These are phyloP conservation scores for Candida chilensis DNA, from an alignment of 805 yeast species.

Conservation along the genomic window DNA sequence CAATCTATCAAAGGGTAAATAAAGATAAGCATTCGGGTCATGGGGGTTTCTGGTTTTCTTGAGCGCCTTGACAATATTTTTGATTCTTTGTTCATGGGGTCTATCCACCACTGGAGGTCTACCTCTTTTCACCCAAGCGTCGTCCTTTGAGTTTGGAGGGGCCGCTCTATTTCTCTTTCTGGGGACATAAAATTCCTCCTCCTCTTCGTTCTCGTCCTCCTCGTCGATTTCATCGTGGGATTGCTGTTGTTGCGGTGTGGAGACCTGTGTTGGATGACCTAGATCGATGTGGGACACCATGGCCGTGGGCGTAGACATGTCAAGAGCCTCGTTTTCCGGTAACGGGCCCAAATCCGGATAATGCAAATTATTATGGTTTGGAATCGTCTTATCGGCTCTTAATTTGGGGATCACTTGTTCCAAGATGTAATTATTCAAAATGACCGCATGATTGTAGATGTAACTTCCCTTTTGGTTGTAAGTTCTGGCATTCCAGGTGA, in stretches of 20 bases:
- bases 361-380: conserved; percentile 21
- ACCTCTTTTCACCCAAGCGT: conserved; percentile 63
- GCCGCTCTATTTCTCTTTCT: conserved; percentile 5
- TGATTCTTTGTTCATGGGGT: conserved; percentile 88
- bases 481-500: conserved; percentile 83
- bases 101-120: conserved; percentile 87
- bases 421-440: conserved; percentile 42
- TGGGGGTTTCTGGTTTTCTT: conserved; percentile 57
- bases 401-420: conserved; percentile 40
- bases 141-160: conserved; percentile 7
- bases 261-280: not conserved
- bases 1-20: conserved; percentile 68
- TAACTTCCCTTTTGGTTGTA: conserved; percentile 66
- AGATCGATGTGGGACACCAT: too few species aligned
- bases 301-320: too few species aligned
- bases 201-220: conserved; percentile 15
- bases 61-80: conserved; percentile 72
- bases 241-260: conserved; percentile 2
- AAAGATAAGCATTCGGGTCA: conserved; percentile 37
- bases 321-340: conserved; percentile 44
- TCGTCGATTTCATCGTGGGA: conserved; percentile 8
- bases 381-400: conserved; percentile 25
- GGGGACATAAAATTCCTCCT: conserved; percentile 9
- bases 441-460: conserved; percentile 60
- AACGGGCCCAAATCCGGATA: conserved; percentile 67